Conservation (phyloP, 228 moss, liverwort and hornwort species). For the Sphagnum magellanicum region DNA sequence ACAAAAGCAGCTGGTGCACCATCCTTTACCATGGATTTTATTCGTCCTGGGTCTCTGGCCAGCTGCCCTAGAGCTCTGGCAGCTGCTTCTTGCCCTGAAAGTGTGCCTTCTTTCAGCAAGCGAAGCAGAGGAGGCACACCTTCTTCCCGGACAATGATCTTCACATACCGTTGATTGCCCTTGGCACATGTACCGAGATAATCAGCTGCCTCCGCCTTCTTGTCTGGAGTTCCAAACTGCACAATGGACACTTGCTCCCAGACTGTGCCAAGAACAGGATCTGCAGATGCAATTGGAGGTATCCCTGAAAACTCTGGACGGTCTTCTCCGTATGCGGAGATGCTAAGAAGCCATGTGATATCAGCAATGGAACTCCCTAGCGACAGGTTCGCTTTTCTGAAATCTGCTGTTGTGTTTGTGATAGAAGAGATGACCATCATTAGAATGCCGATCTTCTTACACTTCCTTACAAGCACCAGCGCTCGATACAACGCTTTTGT, state of each 20-base stretch:
- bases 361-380: conserved; percentile 51
- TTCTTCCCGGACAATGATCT: conserved; percentile 55
- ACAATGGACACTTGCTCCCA: conserved; percentile 57
- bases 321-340: conserved; percentile 50
- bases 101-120: conserved; percentile 41
- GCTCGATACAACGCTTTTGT: conserved; percentile 44
- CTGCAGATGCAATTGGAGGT: conserved; percentile 47
- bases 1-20: conserved; percentile 32
- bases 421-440: conserved; percentile 48
- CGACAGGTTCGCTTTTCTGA: conserved; percentile 28
- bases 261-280: conserved; percentile 38
- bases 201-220: conserved; percentile 24
- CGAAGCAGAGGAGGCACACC: conserved; percentile 46
- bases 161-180: conserved; percentile 42
- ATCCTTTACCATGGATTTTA: conserved; percentile 27
- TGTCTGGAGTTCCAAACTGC: conserved; percentile 35
- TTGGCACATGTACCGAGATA: conserved; percentile 24
- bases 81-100: conserved; percentile 42
- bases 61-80: conserved; percentile 38
- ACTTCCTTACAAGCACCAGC: conserved; percentile 40
- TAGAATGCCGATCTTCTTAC: conserved; percentile 46
- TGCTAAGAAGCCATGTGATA: conserved; percentile 50
- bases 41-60: conserved; percentile 28
- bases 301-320: conserved; percentile 37
- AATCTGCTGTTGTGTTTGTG: conserved; percentile 40